phyloP scores from a whole-genome alignment of 441 rosid species.

The Theobroma grandiflorum region DNA sequence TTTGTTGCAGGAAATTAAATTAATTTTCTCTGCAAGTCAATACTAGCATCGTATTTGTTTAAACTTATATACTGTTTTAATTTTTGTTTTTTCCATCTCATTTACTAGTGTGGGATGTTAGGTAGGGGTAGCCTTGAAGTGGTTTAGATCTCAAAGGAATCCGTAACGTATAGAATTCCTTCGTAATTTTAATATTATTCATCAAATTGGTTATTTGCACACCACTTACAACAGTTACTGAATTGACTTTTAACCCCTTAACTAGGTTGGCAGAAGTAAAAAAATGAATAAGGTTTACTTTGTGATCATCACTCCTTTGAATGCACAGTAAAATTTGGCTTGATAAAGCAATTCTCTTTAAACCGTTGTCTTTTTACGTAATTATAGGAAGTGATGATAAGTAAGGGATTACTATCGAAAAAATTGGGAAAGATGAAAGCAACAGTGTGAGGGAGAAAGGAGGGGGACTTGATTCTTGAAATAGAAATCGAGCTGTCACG shows the following conservation, averaged over 20 bases:
- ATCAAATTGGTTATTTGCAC: neutral
- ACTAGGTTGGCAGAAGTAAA: neutral
- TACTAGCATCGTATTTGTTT: neutral
- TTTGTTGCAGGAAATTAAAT: neutral
- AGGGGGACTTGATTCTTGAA: neutral
- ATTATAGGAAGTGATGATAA: too few relatives aligned
- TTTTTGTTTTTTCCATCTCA: neutral
- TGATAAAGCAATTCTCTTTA: neutral
- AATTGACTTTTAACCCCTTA: neutral
- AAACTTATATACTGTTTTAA: neutral
- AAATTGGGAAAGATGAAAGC: neutral
- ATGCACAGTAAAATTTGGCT: neutral
- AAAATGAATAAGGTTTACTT: neutral
- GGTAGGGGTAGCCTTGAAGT: neutral
- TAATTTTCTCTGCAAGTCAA: neutral
- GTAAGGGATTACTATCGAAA: neutral
- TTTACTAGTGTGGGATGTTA: neutral
- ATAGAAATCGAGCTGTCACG: conserved; percentile 18
- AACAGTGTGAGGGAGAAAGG: too few relatives aligned
- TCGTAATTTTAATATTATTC: neutral
- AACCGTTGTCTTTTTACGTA: neutral
- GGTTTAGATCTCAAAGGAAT: conserved; percentile 15
- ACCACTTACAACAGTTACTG: neutral
- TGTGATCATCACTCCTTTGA: neutral
- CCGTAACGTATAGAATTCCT: conserved; percentile 8